These are phyloP conservation scores for Kazachstania sp. DNA, from an alignment of 1,139 yeast genomes.

Conservation along the genomic window DNA sequence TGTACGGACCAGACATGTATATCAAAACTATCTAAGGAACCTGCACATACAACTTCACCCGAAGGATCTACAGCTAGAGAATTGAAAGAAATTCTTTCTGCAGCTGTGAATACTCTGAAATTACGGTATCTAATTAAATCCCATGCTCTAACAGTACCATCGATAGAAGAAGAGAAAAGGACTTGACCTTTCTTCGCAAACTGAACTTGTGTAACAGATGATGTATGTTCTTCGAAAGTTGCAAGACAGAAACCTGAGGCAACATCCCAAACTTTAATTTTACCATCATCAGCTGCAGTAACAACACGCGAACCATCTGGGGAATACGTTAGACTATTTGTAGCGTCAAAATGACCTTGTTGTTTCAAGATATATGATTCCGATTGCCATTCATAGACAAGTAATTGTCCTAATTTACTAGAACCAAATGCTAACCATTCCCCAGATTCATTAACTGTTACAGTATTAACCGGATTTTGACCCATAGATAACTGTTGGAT, in stretches of 20 bases:
- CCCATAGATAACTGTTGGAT: conserved; percentile 90
- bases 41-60: conserved; percentile 95
- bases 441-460: conserved; percentile 70
- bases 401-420: conserved; percentile 76
- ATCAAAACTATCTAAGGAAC: conserved; percentile 82
- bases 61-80: conserved; percentile 93
- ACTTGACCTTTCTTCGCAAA: conserved; percentile 87
- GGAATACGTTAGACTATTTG: conserved; percentile 76
- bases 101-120: conserved; percentile 88
- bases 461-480: conserved; percentile 78
- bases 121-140: conserved; percentile 88
- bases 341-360: conserved; percentile 92
- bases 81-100: conserved; percentile 78
- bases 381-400: conserved; percentile 98
- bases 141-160: conserved; percentile 97
- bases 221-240: conserved; percentile 84
- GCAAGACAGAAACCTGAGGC: conserved; percentile 86
- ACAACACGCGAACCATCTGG: conserved; percentile 92
- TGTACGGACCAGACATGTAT: conserved; percentile 97
- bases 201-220: conserved; percentile 80
- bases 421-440: conserved; percentile 98
- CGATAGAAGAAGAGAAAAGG: conserved; percentile 80
- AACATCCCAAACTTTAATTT: conserved; percentile 93
- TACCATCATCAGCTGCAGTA: conserved; percentile 95
- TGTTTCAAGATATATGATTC: conserved; percentile 92